These are phyloP conservation scores for Saksenaea vasiformis DNA, from an alignment of 371 early-diverging fungal species.

Conservation along the genomic window DNA sequence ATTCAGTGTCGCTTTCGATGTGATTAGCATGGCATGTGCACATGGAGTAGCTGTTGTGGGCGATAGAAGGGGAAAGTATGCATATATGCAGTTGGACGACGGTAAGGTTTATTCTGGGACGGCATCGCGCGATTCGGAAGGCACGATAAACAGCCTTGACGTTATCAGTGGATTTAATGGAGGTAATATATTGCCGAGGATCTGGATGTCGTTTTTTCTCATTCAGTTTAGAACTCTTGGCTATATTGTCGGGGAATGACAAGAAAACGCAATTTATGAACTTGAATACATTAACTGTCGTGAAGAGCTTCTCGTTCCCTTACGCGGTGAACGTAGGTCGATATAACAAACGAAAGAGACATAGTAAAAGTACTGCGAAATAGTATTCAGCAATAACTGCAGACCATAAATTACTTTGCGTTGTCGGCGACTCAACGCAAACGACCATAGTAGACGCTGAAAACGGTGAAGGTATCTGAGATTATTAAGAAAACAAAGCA, in stretches of 20 bases:
- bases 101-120: slow-evolving; percentile 33
- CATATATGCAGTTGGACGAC: slow-evolving; percentile 26
- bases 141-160: slow-evolving; percentile 70
- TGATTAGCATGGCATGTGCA: slow-evolving; percentile 73
- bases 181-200: slow-evolving; percentile 6
- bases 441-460: slow-evolving; percentile 59
- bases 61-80: slow-evolving; percentile 51
- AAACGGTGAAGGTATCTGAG: slow-evolving; percentile 46
- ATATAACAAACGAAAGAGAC: neutral
- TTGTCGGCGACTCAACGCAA: slow-evolving; percentile 75
- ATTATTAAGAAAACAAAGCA: neutral
- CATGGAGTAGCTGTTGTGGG: slow-evolving; percentile 42
- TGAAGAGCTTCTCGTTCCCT: slow-evolving; percentile 39
- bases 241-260: slow-evolving; percentile 68
- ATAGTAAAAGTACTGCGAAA: neutral
- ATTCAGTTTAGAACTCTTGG: neutral
- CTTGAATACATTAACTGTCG: slow-evolving; percentile 39
- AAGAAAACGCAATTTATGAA: slow-evolving; percentile 54
- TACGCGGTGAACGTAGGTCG: slow-evolving; percentile 73
- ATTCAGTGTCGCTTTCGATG: slow-evolving; percentile 34
- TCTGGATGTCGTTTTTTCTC: neutral
- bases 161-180: slow-evolving; percentile 42
- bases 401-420: slow-evolving; percentile 68
- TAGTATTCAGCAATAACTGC: slow-evolving; percentile 72
- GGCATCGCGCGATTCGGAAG: slow-evolving; percentile 33